Conservation (phyloP, 306 rosid species). For the Sechiopsis laciniata region DNA sequence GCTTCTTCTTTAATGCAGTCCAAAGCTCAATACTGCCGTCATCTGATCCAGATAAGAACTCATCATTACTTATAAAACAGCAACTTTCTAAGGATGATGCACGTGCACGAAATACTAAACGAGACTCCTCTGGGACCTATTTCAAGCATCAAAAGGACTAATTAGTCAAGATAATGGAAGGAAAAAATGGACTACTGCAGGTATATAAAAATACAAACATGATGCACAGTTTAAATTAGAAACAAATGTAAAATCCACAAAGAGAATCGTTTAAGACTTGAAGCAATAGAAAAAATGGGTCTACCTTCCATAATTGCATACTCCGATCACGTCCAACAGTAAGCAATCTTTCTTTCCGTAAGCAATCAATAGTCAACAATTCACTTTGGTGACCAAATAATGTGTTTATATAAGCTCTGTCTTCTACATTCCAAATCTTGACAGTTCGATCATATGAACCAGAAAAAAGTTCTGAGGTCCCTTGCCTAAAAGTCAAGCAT, state of each 20-base stretch:
- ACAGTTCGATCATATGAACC: conserved; percentile 90
- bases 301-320: conserved; percentile 88
- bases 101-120: conserved; percentile 80
- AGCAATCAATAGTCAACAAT: conserved; percentile 63
- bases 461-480: conserved; percentile 82
- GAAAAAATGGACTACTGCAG: not conserved
- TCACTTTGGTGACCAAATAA: conserved; percentile 94
- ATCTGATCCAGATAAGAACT: conserved; percentile 78
- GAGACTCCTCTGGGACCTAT: conserved; percentile 97
- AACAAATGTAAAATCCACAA: not conserved
- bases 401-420: conserved; percentile 77
- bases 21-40: conserved; percentile 90
- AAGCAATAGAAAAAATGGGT: not conserved
- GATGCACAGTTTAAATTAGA: not conserved
- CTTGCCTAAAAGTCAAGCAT: conserved; percentile 83
- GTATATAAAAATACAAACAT: not conserved
- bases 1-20: conserved; percentile 69
- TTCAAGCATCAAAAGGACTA: conserved; percentile 26
- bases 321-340: conserved; percentile 85
- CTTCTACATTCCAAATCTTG: conserved; percentile 97
- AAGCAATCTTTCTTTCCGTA: conserved; percentile 79
- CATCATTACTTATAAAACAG: conserved; percentile 76
- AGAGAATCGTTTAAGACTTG: not conserved
- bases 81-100: conserved; percentile 84
- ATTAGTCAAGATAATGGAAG: conserved; percentile 2